Percentiles rank a stretch among this genome's conserved stretches.
Conservation (phyloP, 2,329 filamentous ascomycete species). For the Calonectria ilicicola region DNA sequence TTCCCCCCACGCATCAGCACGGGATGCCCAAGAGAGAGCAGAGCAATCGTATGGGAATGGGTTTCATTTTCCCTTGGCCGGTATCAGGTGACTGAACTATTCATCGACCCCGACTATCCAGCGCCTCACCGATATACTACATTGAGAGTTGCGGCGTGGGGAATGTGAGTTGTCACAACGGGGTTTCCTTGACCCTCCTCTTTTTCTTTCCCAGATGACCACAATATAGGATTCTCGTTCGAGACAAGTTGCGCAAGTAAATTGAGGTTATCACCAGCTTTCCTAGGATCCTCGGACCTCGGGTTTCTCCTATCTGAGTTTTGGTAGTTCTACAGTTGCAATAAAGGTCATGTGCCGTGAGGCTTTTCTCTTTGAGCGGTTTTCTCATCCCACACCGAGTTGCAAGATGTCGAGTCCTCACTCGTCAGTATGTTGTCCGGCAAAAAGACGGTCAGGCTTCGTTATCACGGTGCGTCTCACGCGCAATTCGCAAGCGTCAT, state of each 20-base stretch:
- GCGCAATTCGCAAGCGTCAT: not conserved
- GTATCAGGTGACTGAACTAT: not conserved
- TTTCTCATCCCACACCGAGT: not conserved
- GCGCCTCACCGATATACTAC: slow-evolving; percentile 17
- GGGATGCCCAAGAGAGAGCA: not conserved
- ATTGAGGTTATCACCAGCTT: not conserved
- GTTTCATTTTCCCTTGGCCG: not conserved
- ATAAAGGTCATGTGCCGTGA: not conserved
- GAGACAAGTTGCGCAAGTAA: not conserved
- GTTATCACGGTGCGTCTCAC: not conserved
- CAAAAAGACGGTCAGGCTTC: not conserved
- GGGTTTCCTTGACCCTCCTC: not conserved
- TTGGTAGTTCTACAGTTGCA: not conserved
- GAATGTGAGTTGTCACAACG: slow-evolving; percentile 11
- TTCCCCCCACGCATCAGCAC: slow-evolving; percentile 11
- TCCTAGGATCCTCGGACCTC: not conserved
- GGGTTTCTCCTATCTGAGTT: not conserved
- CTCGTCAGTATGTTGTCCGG: not conserved
- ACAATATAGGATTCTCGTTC: not conserved
- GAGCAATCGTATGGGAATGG: not conserved
- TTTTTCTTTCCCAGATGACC: not conserved
- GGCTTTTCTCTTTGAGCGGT: not conserved
- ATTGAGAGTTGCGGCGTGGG: not conserved
- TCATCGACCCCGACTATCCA: not conserved
- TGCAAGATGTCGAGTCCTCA: not conserved